phyloP scores from a whole-genome alignment of 179 eudicot genomes.

The Silene noctiflora region DNA sequence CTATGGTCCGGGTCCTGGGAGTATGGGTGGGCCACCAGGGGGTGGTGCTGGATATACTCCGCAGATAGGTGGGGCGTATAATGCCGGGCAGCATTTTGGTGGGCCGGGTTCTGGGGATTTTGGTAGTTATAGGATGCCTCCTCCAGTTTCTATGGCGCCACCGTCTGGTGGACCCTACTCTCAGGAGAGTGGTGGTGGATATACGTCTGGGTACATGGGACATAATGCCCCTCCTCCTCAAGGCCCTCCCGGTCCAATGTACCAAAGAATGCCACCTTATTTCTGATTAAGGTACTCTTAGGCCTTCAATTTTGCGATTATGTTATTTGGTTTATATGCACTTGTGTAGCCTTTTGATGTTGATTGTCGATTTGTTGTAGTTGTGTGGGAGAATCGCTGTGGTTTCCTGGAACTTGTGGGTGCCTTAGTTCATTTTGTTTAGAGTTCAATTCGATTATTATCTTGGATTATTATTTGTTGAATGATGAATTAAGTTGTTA shows the following conservation, averaged over 20 bases:
- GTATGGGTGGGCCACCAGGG: slow-evolving; percentile 12
- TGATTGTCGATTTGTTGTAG: not conserved
- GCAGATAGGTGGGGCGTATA: slow-evolving; percentile 26
- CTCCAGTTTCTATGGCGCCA: slow-evolving; percentile 26
- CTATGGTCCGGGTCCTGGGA: slow-evolving; percentile 24
- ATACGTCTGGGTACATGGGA: slow-evolving; percentile 23
- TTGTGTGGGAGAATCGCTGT: not conserved
- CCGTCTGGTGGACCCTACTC: slow-evolving; percentile 26
- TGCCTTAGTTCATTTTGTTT: not conserved
- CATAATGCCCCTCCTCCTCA: slow-evolving; percentile 33
- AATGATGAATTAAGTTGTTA: slow-evolving; percentile 35
- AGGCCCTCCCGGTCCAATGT: slow-evolving; percentile 36
- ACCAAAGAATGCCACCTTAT: slow-evolving; percentile 35
- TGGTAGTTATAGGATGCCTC: slow-evolving; percentile 28
- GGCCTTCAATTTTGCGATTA: not conserved
- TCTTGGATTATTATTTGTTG: slow-evolving; percentile 16
- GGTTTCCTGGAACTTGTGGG: not conserved
- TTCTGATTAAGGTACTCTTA: slow-evolving; percentile 35
- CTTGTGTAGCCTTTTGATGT: not conserved
- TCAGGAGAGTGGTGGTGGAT: slow-evolving; percentile 31
- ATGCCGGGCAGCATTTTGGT: slow-evolving; percentile 21
- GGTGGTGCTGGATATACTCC: slow-evolving; percentile 34
- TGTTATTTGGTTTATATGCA: not conserved
- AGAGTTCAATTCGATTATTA: not conserved
- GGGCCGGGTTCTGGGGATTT: slow-evolving; percentile 31